phyloP scores from a whole-genome alignment of 306 rosid species.

The Mimosa bimucronata region DNA sequence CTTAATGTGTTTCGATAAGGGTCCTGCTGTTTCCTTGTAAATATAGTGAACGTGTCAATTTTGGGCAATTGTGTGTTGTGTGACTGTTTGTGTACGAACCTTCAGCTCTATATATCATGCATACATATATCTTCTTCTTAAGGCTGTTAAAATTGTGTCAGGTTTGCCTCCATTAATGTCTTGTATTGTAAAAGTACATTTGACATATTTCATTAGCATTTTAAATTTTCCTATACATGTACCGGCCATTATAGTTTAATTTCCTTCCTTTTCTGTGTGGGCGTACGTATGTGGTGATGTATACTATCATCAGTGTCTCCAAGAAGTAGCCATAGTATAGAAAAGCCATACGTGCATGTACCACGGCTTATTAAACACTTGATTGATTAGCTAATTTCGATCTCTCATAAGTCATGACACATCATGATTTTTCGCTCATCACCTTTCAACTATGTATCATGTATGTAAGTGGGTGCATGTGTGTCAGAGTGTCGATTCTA shows the following conservation, averaged over 20 bases:
- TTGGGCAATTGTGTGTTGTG: neutral
- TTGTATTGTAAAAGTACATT: neutral
- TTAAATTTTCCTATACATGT: neutral
- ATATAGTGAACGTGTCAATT: neutral
- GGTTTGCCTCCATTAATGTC: neutral
- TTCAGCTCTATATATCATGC: neutral
- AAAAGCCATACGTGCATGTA: neutral
- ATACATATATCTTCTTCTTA: neutral
- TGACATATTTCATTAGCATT: neutral
- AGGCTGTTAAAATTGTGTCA: neutral
- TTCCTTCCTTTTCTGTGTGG: neutral
- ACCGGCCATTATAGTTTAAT: neutral
- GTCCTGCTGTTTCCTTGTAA: neutral
- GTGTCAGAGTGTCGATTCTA: neutral
- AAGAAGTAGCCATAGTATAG: neutral
- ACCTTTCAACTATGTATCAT: neutral
- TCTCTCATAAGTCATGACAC: neutral
- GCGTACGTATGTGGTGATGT: neutral
- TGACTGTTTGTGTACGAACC: neutral
- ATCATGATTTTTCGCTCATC: neutral
- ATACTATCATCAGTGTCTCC: neutral
- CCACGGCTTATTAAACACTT: neutral
- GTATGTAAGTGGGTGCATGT: neutral
- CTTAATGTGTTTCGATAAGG: slow-evolving; percentile 2
- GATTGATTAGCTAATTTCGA: neutral